phyloP scores from a whole-genome alignment of 768 basidiomycete genomes.

The Hydnomerulius pinastri region DNA sequence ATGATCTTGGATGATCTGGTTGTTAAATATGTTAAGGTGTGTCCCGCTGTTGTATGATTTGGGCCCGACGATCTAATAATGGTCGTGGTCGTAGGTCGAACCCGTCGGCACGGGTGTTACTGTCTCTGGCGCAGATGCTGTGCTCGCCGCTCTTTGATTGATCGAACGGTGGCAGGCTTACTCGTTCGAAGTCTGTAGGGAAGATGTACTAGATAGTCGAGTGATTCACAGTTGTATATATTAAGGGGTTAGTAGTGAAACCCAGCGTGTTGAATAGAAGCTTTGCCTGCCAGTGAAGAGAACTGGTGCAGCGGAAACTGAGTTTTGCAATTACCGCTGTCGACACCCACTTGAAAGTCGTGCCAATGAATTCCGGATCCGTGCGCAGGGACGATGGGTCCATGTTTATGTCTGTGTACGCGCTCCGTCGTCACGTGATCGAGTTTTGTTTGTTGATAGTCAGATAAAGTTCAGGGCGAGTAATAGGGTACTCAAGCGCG shows the following conservation, averaged over 20 bases:
- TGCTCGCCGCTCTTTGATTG: constrained; percentile 45
- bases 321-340: no score
- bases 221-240: not conserved
- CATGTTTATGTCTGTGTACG: constrained; percentile 34
- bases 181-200: not conserved
- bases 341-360: no score
- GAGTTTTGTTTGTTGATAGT: constrained; percentile 37
- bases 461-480: constrained; percentile 33
- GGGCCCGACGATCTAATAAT: constrained; percentile 20
- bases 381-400: constrained; percentile 16
- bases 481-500: constrained; percentile 32
- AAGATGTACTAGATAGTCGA: not conserved
- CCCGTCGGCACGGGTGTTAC: constrained; percentile 46
- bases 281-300: no score
- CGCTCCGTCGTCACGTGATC: constrained; percentile 32
- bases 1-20: constrained; percentile 69
- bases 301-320: constrained; percentile 2
- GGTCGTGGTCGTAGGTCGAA: constrained; percentile 44
- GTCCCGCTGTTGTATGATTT: constrained; percentile 22
- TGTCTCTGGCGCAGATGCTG: constrained; percentile 58
- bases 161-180: not conserved
- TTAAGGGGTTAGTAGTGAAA: no score
- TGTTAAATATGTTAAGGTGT: constrained; percentile 63
- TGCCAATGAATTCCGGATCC: constrained; percentile 17
- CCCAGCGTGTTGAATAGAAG: no score